Base-by-base conservation (phyloP, 2,329 filamentous ascomycete genomes). In the Coleophoma crateriformis region DNA sequence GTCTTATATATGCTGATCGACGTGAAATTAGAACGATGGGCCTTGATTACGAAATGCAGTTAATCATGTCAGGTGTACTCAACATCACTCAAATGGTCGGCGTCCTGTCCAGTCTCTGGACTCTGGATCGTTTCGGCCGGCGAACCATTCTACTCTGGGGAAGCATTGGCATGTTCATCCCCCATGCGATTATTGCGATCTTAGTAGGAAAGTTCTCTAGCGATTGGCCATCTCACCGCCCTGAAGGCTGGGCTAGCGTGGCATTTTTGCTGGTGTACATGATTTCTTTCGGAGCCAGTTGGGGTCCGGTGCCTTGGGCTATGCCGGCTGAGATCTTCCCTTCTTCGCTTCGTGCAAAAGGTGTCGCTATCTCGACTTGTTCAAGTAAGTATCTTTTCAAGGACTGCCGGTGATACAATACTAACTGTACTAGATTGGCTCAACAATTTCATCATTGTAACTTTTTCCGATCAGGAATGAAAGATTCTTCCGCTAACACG, bases 241-340 rank as follows among this genome's bases (percentile, higher is more conserved):
- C 69, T 0, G 70, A 75, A 51, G 79, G 80, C 7, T 81, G 77
- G 77, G 67, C 68, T n/a, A 73, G 69, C 14, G 91, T 96, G 45
- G 69, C 94, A 45, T 94, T 92, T 62, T 91, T 96, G 64, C 95
- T 96, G 85, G 85, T 96, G 42, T 96, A 96, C 73, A 96, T 96
- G 62, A 91, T 90, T 7, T 87, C 91, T 8, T 96, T 96, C 65
- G 91, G 91, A 42, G 94, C 90, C 11, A 85, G 82, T 3, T 96
- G 91, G 91, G 91, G 91, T 19, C 91, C 91, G 1, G 94, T 96
- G 52, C 91, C 91, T 4, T 96, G 91, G 91, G 67, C 66, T 2
- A 58, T 71, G 54, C 68, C 72, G 2, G 68, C 72, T 41, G 79
- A 88, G 52, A 79, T 87, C 14, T 85, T 85, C 41, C 79, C 79